Evolutionary conservation across 345 rosid genomes (phyloP).

Genomic region (Melastoma malabathricum): DNA sequence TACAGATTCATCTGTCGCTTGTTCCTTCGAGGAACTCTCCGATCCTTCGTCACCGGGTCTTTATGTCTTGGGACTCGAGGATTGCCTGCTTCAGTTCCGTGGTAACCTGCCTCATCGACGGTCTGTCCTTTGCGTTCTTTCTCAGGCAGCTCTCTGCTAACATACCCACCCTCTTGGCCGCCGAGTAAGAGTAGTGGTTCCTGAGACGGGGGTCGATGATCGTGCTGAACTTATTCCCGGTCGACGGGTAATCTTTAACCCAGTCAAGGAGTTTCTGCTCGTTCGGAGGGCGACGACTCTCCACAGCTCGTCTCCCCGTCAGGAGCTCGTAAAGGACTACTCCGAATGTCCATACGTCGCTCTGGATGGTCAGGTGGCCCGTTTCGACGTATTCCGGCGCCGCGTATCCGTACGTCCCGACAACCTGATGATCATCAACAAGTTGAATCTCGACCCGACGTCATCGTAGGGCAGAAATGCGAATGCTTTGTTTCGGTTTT

Average conservation of each 20-base stretch:
- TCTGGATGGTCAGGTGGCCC: slow-evolving; percentile 61
- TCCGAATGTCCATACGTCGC: slow-evolving; percentile 74
- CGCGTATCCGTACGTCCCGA: slow-evolving; percentile 84
- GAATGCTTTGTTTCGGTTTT: too few species aligned
- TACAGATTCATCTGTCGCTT: too few species aligned
- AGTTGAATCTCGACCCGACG: too few species aligned
- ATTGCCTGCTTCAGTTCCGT: slow-evolving; percentile 41
- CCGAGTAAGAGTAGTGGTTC: slow-evolving; percentile 27
- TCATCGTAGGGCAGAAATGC: too few species aligned
- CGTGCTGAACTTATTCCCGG: slow-evolving; percentile 53
- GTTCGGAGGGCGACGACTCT: slow-evolving; percentile 42
- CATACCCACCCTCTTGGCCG: slow-evolving; percentile 42
- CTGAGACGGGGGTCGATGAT: slow-evolving; percentile 64
- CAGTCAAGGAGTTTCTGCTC: slow-evolving; percentile 81
- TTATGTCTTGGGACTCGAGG: slow-evolving; percentile 24
- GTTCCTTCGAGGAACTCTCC: too few species aligned
- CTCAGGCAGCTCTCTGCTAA: slow-evolving; percentile 71
- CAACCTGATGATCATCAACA: slow-evolving; percentile 29
- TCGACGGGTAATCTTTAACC: slow-evolving; percentile 68
- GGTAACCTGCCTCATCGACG: slow-evolving; percentile 48
- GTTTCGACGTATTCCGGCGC: slow-evolving; percentile 85
- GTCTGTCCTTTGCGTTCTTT: slow-evolving; percentile 63
- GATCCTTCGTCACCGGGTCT: too few species aligned
- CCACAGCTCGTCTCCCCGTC: slow-evolving; percentile 67
- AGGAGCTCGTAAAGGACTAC: slow-evolving; percentile 91